Percentiles rank a stretch among this genome's conserved stretches.
phyloP scores from a whole-genome alignment of 2,329 filamentous ascomycete species.

The Scytalidium sp. region DNA sequence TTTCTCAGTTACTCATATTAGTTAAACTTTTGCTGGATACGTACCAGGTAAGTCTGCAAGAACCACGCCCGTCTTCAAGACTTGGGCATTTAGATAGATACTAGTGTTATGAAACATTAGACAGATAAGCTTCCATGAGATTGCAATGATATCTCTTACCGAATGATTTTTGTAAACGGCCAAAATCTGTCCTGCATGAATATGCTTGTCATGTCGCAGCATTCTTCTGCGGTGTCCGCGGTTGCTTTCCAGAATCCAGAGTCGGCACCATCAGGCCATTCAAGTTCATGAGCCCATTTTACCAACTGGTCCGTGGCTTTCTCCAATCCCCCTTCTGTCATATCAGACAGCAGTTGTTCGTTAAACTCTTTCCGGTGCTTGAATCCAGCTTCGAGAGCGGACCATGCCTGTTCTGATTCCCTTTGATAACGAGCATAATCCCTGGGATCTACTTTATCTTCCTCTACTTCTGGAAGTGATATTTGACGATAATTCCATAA shows the following conservation, averaged over 20 bases:
- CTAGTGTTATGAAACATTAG: constrained; percentile 15
- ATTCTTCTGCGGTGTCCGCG: constrained; percentile 28
- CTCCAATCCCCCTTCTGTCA: constrained; percentile 24
- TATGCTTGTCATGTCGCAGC: constrained; percentile 24
- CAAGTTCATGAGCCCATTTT: constrained; percentile 25
- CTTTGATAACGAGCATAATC: constrained; percentile 24
- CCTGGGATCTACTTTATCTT: constrained; percentile 13
- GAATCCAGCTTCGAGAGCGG: constrained; percentile 33
- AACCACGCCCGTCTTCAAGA: constrained; percentile 30
- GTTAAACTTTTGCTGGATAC: background rate
- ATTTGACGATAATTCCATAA: constrained; percentile 30
- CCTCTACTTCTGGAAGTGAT: constrained; percentile 22
- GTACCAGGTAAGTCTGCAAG: constrained; percentile 33
- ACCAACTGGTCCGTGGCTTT: constrained; percentile 22
- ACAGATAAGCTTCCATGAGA: background rate
- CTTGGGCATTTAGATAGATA: constrained; percentile 27
- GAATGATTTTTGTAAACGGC: constrained; percentile 35
- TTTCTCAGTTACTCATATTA: constrained; percentile 4
- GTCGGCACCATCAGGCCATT: constrained; percentile 27
- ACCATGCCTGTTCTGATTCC: constrained; percentile 39
- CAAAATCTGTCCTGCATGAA: constrained; percentile 32
- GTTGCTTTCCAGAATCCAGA: constrained; percentile 27
- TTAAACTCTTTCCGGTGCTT: constrained; percentile 25
- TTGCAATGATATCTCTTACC: constrained; percentile 15
- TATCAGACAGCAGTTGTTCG: constrained; percentile 18